Evolutionary conservation across 805 yeast genomes (phyloP).

Genomic region (Komagataella pastoris): DNA sequence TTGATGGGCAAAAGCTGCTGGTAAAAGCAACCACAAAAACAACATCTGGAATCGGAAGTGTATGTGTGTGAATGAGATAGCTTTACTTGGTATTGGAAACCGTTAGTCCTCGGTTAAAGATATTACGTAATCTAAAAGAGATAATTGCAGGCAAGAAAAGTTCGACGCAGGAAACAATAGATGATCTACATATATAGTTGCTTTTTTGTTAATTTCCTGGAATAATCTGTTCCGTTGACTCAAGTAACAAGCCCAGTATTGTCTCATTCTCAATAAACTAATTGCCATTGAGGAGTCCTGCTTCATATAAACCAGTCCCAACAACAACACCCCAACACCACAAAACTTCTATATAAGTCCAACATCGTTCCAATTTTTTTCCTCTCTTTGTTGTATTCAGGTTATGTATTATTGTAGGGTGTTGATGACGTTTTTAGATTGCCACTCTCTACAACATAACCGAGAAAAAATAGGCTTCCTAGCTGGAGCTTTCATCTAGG

Average conservation of each 20-base stretch:
- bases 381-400: slow-evolving; percentile 2
- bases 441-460: slow-evolving; percentile 25
- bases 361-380: not conserved
- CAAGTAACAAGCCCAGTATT: not conserved
- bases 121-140: not conserved
- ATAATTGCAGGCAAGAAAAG: no score
- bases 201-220: no score
- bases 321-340: not conserved
- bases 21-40: not conserved
- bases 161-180: no score
- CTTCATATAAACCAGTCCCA: not conserved
- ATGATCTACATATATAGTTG: no score
- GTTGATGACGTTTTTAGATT: slow-evolving; percentile 20
- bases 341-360: not conserved
- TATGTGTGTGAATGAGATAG: not conserved
- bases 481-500: slow-evolving; percentile 7
- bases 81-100: no score
- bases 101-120: no score
- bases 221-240: no score
- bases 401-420: slow-evolving; percentile 20
- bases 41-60: not conserved
- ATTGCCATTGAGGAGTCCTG: not conserved
- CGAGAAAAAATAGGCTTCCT: slow-evolving; percentile 12
- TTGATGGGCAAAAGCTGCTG: slow-evolving; percentile 16
- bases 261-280: no score